Conservation (phyloP, 176 grass and related monocot genomes). For the Areca catechu region DNA sequence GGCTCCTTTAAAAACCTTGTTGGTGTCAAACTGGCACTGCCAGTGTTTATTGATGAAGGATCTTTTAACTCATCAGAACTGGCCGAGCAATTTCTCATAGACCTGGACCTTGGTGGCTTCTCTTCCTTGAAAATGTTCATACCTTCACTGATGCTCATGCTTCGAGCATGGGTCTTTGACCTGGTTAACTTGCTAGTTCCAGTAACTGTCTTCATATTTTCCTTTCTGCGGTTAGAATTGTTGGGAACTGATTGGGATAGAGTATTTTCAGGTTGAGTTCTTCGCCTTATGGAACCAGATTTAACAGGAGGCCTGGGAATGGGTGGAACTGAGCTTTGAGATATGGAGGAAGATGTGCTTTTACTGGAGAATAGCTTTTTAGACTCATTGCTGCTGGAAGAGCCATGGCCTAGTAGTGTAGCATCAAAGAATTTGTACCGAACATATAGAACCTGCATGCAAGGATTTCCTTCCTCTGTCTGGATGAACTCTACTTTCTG, state of each 20-base stretch:
- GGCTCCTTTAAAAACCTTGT: conserved; percentile 15
- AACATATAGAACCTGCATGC: neutral
- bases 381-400: neutral
- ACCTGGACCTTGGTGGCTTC: neutral
- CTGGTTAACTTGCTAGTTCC: neutral
- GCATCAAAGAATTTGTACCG: neutral
- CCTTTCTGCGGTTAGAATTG: conserved; percentile 3
- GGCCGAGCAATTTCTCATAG: neutral
- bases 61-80: conserved; percentile 8
- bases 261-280: neutral
- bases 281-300: neutral
- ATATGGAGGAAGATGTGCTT: neutral
- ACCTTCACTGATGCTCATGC: neutral
- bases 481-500: neutral
- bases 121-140: neutral
- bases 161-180: neutral
- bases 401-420: neutral
- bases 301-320: conserved; percentile 1
- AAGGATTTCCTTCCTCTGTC: neutral
- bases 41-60: neutral
- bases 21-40: neutral
- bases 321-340: neutral
- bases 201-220: conserved; percentile 1
- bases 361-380: neutral
- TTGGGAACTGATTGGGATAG: neutral